Evolutionary conservation across 148 eudicot species (phyloP).

Genomic region (Euryodendron excelsum): DNA sequence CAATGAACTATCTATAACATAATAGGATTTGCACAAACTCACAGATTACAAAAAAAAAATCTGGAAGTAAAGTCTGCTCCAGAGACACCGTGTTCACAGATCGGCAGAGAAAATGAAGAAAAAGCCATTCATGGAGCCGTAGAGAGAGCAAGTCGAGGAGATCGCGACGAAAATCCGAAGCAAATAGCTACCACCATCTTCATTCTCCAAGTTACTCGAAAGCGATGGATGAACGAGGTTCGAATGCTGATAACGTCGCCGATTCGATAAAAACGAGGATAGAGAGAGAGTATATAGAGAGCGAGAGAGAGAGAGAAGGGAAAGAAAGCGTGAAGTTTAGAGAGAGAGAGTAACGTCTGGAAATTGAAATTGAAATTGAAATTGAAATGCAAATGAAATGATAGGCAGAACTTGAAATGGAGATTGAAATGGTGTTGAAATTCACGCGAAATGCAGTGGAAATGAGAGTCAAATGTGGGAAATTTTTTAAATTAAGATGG

Average conservation of each 20-base stretch:
- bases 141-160: conserved; percentile 11
- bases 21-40: neutral
- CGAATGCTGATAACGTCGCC: neutral
- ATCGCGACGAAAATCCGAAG: conserved; percentile 1
- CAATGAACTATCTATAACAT: neutral
- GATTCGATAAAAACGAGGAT: conserved; percentile 1
- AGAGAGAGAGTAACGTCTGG: conserved; percentile 9
- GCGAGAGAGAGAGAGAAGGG: neutral
- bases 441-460: conserved; percentile 10
- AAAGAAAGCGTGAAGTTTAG: neutral
- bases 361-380: neutral
- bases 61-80: neutral
- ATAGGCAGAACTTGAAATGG: neutral
- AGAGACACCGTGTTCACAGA: neutral
- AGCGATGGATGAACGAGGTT: neutral
- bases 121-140: neutral
- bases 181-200: conserved; percentile 19
- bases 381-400: neutral
- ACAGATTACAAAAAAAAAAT: neutral
- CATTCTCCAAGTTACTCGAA: conserved; percentile 15
- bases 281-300: neutral
- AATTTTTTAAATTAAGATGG: conserved; percentile 5
- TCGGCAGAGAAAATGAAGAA: neutral
- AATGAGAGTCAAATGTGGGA: conserved; percentile 8
- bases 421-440: neutral